These are phyloP conservation scores for Tillandsia fasciculata DNA, from an alignment of 176 grass and related monocot species.

Conservation along the genomic window DNA sequence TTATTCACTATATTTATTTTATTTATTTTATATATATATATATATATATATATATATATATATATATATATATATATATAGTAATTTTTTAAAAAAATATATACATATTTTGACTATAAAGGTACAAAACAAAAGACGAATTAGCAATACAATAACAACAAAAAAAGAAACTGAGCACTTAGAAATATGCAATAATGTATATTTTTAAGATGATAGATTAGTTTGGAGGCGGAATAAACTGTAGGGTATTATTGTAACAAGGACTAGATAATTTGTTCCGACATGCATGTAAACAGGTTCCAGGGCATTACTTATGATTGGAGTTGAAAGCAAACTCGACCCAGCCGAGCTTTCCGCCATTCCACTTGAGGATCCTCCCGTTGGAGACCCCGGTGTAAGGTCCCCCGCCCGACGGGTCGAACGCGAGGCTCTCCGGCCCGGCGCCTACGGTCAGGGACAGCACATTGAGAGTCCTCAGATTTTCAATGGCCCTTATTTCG, in stretches of 20 bases:
- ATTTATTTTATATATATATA: background rate
- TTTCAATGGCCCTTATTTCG: conserved; percentile 38
- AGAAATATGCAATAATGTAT: no score
- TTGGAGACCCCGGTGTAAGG: conserved; percentile 83
- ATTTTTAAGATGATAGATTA: background rate
- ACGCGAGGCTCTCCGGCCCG: conserved; percentile 88
- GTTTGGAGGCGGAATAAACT: background rate
- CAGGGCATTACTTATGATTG: conserved; percentile 13
- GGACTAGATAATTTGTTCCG: background rate
- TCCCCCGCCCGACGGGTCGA: conserved; percentile 52
- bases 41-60: no score
- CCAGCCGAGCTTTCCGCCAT: conserved; percentile 35
- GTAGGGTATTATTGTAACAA: conserved; percentile 19
- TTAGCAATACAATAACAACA: no score
- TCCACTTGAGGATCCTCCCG: conserved; percentile 73
- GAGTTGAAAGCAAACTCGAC: conserved; percentile 62
- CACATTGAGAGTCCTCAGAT: conserved; percentile 16
- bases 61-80: no score
- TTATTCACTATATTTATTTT: background rate
- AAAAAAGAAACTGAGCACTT: no score
- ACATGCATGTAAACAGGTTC: no score
- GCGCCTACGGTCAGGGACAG: conserved; percentile 29
- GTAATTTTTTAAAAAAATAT: no score
- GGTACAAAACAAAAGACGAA: no score
- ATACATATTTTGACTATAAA: no score